A percentile compares a stretch with the other conserved stretches of the same genome.
phyloP scores from a whole-genome alignment of 768 basidiomycete genomes.

The Tephrocybe sp. region DNA sequence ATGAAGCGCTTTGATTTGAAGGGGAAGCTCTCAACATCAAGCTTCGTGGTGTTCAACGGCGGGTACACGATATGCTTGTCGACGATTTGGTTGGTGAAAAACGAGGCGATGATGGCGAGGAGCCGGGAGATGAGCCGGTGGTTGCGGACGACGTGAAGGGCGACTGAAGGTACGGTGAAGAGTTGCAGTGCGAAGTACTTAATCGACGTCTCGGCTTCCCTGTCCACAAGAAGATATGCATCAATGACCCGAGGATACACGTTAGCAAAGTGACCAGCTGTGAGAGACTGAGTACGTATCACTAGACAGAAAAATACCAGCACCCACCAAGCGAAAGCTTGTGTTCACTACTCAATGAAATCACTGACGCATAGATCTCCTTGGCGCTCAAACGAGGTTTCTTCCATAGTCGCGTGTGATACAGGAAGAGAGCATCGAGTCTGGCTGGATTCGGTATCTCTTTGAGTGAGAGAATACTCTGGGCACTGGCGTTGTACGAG shows the following conservation, averaged over 20 bases:
- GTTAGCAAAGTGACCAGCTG: constrained; percentile 80
- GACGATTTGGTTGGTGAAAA: constrained; percentile 88
- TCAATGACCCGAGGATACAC: constrained; percentile 88
- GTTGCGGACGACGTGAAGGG: constrained; percentile 70
- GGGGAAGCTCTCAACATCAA: constrained; percentile 82
- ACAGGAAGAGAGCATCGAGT: constrained; percentile 74
- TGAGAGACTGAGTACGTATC: background rate
- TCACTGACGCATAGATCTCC: constrained; percentile 75
- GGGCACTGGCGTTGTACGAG: constrained; percentile 37
- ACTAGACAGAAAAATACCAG: background rate
- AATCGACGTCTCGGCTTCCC: constrained; percentile 93
- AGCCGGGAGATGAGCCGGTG: constrained; percentile 74
- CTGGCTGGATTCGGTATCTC: constrained; percentile 55
- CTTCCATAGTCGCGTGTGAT: constrained; percentile 86
- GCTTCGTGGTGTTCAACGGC: constrained; percentile 24
- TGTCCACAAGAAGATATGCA: constrained; percentile 86
- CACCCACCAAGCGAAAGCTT: constrained; percentile 75
- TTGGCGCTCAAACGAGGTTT: constrained; percentile 75
- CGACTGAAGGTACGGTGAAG: constrained; percentile 87
- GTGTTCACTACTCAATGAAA: constrained; percentile 68
- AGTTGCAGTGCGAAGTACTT: constrained; percentile 91
- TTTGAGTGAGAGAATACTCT: constrained; percentile 35
- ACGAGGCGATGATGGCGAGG: constrained; percentile 80
- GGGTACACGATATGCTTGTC: constrained; percentile 64
- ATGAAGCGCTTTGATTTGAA: constrained; percentile 97